Evolutionary conservation across 257 asterid species (phyloP).

Genomic region (Ajuga chamaepitys): DNA sequence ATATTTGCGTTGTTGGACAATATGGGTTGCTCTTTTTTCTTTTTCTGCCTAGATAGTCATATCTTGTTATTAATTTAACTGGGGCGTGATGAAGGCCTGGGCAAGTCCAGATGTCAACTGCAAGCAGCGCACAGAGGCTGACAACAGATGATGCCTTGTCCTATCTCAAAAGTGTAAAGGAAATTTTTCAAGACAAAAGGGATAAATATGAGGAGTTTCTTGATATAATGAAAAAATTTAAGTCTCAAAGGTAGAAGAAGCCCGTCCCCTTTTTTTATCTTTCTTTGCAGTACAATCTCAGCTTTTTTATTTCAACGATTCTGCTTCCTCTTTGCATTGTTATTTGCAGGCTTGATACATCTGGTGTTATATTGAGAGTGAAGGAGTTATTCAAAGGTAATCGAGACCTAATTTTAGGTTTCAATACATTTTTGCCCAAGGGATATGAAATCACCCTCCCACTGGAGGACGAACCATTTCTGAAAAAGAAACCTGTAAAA

Average conservation of each 20-base stretch:
- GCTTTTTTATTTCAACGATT: not conserved
- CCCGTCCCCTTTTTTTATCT: constrained; percentile 3
- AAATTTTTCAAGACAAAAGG: constrained; percentile 60
- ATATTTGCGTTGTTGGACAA: not conserved
- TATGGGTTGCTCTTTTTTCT: not conserved
- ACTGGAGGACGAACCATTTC: constrained; percentile 52
- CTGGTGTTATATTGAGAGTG: constrained; percentile 66
- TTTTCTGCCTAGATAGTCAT: not conserved
- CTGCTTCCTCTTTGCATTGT: constrained; percentile 13
- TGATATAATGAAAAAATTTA: constrained; percentile 92
- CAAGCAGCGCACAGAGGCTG: constrained; percentile 54
- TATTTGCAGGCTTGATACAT: constrained; percentile 53
- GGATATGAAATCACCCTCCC: constrained; percentile 72
- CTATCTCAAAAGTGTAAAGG: constrained; percentile 74
- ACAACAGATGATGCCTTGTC: constrained; percentile 74
- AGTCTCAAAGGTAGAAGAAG: constrained; percentile 66
- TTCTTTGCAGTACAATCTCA: not conserved
- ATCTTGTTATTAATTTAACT: constrained; percentile 10
- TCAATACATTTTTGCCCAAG: constrained; percentile 87
- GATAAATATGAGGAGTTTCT: constrained; percentile 83
- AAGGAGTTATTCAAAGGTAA: constrained; percentile 82
- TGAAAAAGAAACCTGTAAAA: constrained; percentile 60
- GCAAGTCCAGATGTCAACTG: constrained; percentile 59
- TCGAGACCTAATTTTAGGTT: constrained; percentile 76
- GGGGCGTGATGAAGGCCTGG: constrained; percentile 48